These are phyloP conservation scores for Terana coerulea DNA, from an alignment of 768 basidiomycete species.

Conservation along the genomic window DNA sequence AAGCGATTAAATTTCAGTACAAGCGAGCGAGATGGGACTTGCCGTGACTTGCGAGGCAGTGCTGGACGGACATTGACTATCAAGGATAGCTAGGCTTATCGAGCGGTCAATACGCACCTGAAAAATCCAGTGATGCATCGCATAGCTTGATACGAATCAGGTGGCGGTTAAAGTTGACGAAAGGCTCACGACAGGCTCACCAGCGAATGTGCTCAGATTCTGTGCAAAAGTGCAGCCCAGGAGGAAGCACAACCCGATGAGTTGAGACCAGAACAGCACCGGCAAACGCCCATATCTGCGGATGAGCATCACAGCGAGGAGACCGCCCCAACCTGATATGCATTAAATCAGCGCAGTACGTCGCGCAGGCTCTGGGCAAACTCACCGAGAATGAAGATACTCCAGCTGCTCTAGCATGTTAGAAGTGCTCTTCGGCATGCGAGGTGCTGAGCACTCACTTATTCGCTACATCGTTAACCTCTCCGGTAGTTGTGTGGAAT, in stretches of 20 bases:
- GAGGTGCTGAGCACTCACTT: constrained; percentile 17
- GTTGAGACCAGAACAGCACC: constrained; percentile 66
- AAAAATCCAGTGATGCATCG: constrained; percentile 51
- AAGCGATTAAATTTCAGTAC: background rate
- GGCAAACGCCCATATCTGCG: constrained; percentile 58
- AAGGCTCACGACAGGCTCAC: constrained; percentile 23
- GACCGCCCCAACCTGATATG: constrained; percentile 44
- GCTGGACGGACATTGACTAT: no score
- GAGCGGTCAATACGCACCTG: constrained; percentile 32
- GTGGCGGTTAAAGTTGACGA: no score
- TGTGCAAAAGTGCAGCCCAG: constrained; percentile 52
- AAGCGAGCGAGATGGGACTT: background rate
- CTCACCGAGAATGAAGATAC: constrained; percentile 57
- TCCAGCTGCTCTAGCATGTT: constrained; percentile 59
- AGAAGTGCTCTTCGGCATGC: no score
- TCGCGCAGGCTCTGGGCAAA: no score
- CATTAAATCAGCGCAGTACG: no score
- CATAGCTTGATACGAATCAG: constrained; percentile 33
- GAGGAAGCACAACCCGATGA: constrained; percentile 51
- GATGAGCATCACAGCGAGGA: constrained; percentile 54
- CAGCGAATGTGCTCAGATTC: constrained; percentile 48
- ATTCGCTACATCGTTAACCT: constrained; percentile 60
- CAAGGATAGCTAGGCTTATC: no score
- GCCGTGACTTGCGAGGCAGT: constrained; percentile 61
- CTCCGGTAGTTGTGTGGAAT: constrained; percentile 49